These are phyloP conservation scores for Phylloporus arenicola DNA, from an alignment of 768 basidiomycete species.

Conservation along the genomic window DNA sequence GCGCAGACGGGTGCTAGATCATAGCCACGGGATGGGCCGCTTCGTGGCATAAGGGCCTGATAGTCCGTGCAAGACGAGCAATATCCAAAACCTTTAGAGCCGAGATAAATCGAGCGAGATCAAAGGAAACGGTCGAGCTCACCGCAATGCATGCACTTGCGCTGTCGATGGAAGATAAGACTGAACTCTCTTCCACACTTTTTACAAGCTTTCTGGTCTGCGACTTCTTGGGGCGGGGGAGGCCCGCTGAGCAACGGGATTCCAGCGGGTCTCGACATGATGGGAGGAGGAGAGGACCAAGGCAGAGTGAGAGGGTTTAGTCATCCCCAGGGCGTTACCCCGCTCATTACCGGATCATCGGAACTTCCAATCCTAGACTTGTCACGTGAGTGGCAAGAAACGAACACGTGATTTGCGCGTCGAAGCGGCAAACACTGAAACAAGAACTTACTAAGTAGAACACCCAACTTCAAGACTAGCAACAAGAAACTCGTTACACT, in stretches of 20 bases:
- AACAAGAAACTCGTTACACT: not conserved
- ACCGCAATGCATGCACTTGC: slow-evolving; percentile 76
- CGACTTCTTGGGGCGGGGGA: slow-evolving; percentile 36
- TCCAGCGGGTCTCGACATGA: slow-evolving; percentile 35
- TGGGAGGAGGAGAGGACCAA: not conserved
- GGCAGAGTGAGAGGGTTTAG: not conserved
- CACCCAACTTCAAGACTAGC: not conserved
- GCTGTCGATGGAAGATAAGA: slow-evolving; percentile 56
- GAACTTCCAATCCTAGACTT: slow-evolving; percentile 4
- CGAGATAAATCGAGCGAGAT: not conserved
- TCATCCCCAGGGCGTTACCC: not conserved
- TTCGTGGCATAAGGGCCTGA: slow-evolving; percentile 72
- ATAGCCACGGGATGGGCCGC: slow-evolving; percentile 49
- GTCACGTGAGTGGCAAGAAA: not conserved
- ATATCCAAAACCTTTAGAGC: slow-evolving; percentile 55
- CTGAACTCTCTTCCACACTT: slow-evolving; percentile 74
- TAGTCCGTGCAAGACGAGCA: slow-evolving; percentile 72
- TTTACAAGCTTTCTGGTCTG: slow-evolving; percentile 42
- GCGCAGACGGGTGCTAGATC: slow-evolving; percentile 63
- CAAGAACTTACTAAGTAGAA: too few relatives aligned
- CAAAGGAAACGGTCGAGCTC: slow-evolving; percentile 18
- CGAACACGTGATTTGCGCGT: slow-evolving; percentile 27
- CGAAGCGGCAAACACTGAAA: slow-evolving; percentile 19
- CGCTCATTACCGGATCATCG: slow-evolving; percentile 7
- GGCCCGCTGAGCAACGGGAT: slow-evolving; percentile 70